A percentile compares a stretch with the other conserved stretches of the same genome.
Evolutionary conservation across 768 basidiomycete species (phyloP).

Genomic region (Pisolithus sp.): DNA sequence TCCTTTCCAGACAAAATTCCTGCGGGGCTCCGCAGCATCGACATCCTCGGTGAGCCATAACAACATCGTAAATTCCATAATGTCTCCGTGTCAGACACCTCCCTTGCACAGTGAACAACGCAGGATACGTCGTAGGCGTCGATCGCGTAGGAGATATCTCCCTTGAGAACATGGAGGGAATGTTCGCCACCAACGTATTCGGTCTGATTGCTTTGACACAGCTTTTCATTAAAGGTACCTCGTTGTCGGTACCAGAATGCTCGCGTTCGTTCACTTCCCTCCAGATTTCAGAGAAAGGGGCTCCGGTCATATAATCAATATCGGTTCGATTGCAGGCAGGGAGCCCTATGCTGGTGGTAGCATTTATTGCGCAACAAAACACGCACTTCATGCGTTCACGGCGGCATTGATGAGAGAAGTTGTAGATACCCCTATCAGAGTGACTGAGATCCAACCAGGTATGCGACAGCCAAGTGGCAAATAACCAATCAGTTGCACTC

Average conservation of each 20-base stretch:
- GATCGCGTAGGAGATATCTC: conserved; percentile 82
- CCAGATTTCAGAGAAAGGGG: conserved; percentile 74
- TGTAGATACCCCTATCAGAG: conserved; percentile 88
- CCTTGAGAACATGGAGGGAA: conserved; percentile 71
- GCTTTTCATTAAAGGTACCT: conserved; percentile 51
- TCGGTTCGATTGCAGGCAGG: conserved; percentile 87
- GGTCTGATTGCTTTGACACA: conserved; percentile 84
- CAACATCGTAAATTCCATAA: neutral
- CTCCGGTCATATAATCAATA: conserved; percentile 86
- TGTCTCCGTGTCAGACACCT: neutral
- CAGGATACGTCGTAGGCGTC: conserved; percentile 84
- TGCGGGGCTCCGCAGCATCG: conserved; percentile 60
- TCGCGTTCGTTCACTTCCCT: conserved; percentile 7
- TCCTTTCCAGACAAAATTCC: conserved; percentile 69
- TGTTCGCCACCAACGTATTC: conserved; percentile 78
- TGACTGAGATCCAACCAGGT: conserved; percentile 94
- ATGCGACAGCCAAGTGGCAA: conserved; percentile 6
- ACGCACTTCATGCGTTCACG: conserved; percentile 82
- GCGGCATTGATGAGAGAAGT: conserved; percentile 78
- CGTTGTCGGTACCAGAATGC: neutral
- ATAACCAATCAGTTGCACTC: conserved; percentile 1
- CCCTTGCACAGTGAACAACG: conserved; percentile 53
- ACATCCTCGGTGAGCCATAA: conserved; percentile 64
- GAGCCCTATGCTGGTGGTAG: conserved; percentile 88
- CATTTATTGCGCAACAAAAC: conserved; percentile 90